Percentiles rank a stretch among this genome's conserved stretches.
Conservation (phyloP, 2,329 filamentous ascomycete species). For the Xylaria multiplex region DNA sequence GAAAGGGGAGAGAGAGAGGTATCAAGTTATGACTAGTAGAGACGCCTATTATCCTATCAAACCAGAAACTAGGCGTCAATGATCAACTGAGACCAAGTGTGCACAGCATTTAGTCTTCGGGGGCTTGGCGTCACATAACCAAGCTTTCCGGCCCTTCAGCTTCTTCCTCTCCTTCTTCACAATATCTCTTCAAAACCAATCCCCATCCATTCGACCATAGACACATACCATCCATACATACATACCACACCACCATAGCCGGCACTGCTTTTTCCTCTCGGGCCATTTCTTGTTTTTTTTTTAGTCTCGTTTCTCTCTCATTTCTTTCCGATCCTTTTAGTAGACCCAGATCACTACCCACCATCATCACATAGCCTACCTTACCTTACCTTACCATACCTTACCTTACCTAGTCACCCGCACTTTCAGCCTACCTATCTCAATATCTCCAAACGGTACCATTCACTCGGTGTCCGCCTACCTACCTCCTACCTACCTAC, state of each 20-base stretch:
- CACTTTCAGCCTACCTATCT: constrained; percentile 13
- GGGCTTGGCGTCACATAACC: constrained; percentile 47
- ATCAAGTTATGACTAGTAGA: constrained; percentile 6
- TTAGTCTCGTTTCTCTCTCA: neutral
- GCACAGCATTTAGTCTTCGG: constrained; percentile 33
- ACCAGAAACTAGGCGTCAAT: neutral
- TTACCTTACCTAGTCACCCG: neutral
- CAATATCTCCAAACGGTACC: constrained; percentile 16
- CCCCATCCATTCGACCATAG: neutral
- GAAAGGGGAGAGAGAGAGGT: neutral
- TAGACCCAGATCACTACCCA: constrained; percentile 19
- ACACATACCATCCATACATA: no score
- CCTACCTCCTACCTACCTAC: no score
- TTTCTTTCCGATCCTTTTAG: constrained; percentile 3
- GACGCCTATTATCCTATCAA: constrained; percentile 1
- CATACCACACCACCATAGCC: no score
- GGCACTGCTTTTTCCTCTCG: neutral
- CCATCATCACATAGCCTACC: constrained; percentile 7
- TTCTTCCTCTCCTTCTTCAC: constrained; percentile 19
- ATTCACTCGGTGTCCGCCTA: constrained; percentile 27
- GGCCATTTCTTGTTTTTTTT: neutral
- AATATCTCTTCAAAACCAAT: neutral
- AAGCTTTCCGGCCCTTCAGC: constrained; percentile 39
- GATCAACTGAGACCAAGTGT: constrained; percentile 20
- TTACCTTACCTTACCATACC: neutral